A percentile compares a stretch with the other conserved stretches of the same genome.
Evolutionary conservation across 345 rosid genomes (phyloP).

Genomic region (Salix udensis): DNA sequence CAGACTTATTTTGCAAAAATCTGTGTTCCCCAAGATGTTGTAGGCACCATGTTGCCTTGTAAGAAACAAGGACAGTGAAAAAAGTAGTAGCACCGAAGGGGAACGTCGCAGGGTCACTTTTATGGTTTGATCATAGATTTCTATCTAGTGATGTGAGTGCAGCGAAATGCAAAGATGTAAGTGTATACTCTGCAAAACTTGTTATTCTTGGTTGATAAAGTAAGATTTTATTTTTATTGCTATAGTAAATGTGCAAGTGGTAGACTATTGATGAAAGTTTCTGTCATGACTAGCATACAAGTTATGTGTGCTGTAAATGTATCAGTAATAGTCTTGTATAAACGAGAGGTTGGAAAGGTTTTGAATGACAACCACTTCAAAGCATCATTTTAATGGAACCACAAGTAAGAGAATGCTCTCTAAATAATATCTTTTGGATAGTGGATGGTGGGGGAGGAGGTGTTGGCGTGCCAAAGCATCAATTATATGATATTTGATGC

Average conservation of each 20-base stretch:
- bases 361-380: neutral
- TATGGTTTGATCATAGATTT: slow-evolving; percentile 54
- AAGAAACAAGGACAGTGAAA: slow-evolving; percentile 12
- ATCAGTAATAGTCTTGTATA: neutral
- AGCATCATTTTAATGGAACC: neutral
- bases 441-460: neutral
- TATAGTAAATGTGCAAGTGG: neutral
- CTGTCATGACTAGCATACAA: neutral
- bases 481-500: neutral
- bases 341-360: neutral
- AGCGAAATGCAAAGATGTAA: slow-evolving; percentile 53
- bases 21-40: slow-evolving; percentile 59
- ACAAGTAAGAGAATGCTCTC: neutral
- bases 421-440: neutral
- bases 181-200: slow-evolving; percentile 9
- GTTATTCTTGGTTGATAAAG: neutral
- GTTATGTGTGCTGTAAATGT: neutral
- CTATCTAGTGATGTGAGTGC: slow-evolving; percentile 31
- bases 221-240: neutral
- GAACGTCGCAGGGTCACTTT: slow-evolving; percentile 52
- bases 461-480: neutral
- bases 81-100: neutral
- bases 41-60: slow-evolving; percentile 74
- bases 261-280: neutral
- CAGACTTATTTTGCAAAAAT: slow-evolving; percentile 54